Evolutionary conservation across 2,329 filamentous ascomycete species (phyloP).

Genomic region (Cordyceps farinosa): DNA sequence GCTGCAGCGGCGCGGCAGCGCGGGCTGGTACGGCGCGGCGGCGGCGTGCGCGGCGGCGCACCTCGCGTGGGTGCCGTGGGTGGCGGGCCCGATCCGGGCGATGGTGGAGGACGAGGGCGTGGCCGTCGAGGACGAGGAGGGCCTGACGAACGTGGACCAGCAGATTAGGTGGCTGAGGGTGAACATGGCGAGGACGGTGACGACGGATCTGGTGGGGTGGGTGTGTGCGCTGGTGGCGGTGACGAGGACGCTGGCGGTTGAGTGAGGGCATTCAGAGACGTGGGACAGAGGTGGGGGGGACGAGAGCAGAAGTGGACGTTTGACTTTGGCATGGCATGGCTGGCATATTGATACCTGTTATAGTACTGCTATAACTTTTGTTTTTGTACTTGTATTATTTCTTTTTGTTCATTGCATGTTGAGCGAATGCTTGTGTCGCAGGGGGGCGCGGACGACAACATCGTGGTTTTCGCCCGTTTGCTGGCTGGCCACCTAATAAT

Average conservation of each 20-base stretch:
- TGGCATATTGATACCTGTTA: not conserved
- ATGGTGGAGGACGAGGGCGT: constrained; percentile 27
- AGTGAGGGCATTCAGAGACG: not conserved
- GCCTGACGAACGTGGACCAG: constrained; percentile 27
- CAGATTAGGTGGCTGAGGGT: constrained; percentile 31
- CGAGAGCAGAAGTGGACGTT: not conserved
- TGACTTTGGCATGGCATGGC: not conserved
- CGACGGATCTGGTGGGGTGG: constrained; percentile 34
- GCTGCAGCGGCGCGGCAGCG: constrained; percentile 26
- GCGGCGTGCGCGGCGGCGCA: constrained; percentile 32
- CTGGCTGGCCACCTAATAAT: no score
- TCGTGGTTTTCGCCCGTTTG: no score
- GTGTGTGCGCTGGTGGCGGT: constrained; percentile 31
- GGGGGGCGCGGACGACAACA: no score
- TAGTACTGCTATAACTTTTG: not conserved
- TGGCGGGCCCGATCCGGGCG: constrained; percentile 31
- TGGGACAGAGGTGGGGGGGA: not conserved
- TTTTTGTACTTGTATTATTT: not conserved
- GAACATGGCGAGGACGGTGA: constrained; percentile 31
- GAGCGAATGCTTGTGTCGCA: no score
- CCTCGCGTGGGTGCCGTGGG: constrained; percentile 32
- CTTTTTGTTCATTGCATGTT: no score
- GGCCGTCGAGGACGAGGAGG: constrained; percentile 20
- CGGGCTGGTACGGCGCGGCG: constrained; percentile 32
- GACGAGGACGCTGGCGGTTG: constrained; percentile 24